Evolutionary conservation across 2,329 filamentous ascomycete genomes (phyloP).

Genomic region (Sphaerulina populicola): DNA sequence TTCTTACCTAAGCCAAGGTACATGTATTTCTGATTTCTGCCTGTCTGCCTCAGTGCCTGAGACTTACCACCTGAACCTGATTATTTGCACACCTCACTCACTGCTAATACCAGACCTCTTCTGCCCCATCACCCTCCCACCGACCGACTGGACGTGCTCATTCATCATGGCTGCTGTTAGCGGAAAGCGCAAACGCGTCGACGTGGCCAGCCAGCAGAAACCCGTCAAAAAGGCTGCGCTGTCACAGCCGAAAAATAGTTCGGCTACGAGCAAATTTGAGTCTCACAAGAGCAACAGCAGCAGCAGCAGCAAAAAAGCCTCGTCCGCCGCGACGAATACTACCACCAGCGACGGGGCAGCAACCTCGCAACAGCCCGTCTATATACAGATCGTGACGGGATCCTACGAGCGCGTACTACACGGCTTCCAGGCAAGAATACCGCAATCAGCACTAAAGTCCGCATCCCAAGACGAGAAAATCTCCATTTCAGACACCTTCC

Average conservation of each 20-base stretch:
- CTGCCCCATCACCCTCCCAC: background rate
- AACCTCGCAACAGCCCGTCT: constrained; percentile 35
- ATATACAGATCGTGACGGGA: constrained; percentile 83
- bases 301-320: constrained; percentile 1
- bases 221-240: constrained; percentile 8
- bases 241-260: constrained; percentile 1
- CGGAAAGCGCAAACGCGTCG: constrained; percentile 9
- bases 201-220: constrained; percentile 8
- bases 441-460: constrained; percentile 21
- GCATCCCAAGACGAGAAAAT: constrained; percentile 32
- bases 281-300: background rate
- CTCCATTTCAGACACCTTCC: constrained; percentile 81
- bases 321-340: background rate
- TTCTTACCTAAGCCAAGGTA: no score
- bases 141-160: background rate
- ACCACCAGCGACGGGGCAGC: background rate
- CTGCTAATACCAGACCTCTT: background rate
- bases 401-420: constrained; percentile 93
- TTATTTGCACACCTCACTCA: no score
- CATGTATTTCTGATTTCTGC: no score
- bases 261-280: background rate
- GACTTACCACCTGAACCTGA: no score
- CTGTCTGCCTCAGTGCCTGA: no score
- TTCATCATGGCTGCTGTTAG: constrained; percentile 1
- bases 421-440: constrained; percentile 71